Percentiles rank a stretch among this genome's conserved stretches.
Evolutionary conservation across 306 rosid species (phyloP).

Genomic region (Sicyos baderoa): DNA sequence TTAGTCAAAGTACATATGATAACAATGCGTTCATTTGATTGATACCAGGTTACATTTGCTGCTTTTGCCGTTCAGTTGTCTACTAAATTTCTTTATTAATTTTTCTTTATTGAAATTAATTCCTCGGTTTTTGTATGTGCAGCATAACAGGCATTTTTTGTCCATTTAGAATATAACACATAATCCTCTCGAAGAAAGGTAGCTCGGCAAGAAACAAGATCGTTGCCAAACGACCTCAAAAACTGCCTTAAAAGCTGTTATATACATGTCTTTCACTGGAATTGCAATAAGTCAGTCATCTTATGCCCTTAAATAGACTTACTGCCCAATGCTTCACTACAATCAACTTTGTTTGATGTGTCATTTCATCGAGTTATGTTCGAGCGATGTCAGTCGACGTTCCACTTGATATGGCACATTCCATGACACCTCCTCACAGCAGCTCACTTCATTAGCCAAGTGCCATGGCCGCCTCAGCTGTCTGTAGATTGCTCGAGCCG

Average conservation of each 20-base stretch:
- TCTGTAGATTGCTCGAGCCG: too few relatives aligned
- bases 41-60: not conserved
- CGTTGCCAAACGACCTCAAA: not conserved
- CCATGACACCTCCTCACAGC: not conserved
- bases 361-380: too few relatives aligned
- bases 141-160: not conserved
- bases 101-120: not conserved
- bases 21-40: slow-evolving; percentile 22
- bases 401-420: not conserved
- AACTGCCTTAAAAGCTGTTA: not conserved
- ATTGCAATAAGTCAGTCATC: not conserved
- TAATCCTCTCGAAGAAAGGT: not conserved
- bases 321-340: not conserved
- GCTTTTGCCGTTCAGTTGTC: not conserved
- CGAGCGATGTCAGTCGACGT: too few relatives aligned
- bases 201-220: not conserved
- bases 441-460: not conserved
- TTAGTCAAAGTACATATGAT: slow-evolving; percentile 28
- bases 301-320: not conserved
- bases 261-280: not conserved
- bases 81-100: not conserved
- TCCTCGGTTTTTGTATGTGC: not conserved
- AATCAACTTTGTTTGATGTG: not conserved
- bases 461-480: not conserved
- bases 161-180: not conserved